Base-by-base conservation (phyloP, 345 rosid species). In the Microthlaspi erraticum region DNA sequence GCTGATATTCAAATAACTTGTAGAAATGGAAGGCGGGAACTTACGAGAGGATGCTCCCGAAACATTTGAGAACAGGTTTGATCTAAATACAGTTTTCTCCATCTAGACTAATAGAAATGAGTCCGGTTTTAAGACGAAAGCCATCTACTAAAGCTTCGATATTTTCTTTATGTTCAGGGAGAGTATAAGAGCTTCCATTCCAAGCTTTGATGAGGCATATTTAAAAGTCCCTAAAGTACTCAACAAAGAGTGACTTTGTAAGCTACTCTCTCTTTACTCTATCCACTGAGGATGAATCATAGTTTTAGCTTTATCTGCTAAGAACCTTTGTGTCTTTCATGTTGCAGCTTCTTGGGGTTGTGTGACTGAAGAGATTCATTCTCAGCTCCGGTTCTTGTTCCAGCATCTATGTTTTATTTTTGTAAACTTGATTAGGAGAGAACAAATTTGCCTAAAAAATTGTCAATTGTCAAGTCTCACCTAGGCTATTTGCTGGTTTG, bases 1-100 rank as follows among this genome's bases (percentile, higher is more conserved):
- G 5, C 66, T 56, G 18, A 37, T 79, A 49, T 50, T 1, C n/a
- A 16, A 4, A 60, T 5, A 56, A 72, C 55, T 48, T 16, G 57
- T 79, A 92, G 98, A 85, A 37, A 82, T 80, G n/a, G 93, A 90
- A 20, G 84, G 82, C 7, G 87, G 84, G 43, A 78, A 84, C 61
- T 64, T 84, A 77, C 88, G 85, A n/a, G 85, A 84, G 45, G 98
- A 92, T 78, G 62, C 80, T 56, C 95, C 97, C 0, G 84, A 84
- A 80, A 71, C 78, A 52, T 92, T 90, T 78, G 83, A 81, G 32
- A 79, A 84, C 62, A 84, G 84, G 93, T 91, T 54, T 73, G 74
- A 50, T 53, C 53, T 55, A 17, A 13, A 38, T 37, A 5, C 13
- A 19, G 43, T 59, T 60, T 66, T 36, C 43, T 68, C 38, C 45